phyloP scores from a whole-genome alignment of 2,329 filamentous ascomycete genomes.

The Epichloe coenophiala region DNA sequence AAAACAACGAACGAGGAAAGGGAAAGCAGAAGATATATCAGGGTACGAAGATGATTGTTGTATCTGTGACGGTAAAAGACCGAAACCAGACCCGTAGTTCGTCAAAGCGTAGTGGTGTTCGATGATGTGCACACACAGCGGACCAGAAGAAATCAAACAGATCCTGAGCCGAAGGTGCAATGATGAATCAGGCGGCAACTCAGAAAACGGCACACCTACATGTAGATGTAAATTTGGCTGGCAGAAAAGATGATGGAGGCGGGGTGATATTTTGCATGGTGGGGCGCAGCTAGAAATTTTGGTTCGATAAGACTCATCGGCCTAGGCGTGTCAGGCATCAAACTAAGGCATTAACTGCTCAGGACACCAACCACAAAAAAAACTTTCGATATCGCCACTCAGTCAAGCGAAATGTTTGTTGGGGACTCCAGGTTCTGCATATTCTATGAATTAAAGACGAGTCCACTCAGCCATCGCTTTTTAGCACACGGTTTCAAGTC shows the following conservation, averaged over 20 bases:
- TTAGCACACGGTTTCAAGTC: no score
- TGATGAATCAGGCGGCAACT: conserved; percentile 11
- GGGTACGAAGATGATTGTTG: not conserved
- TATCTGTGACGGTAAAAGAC: not conserved
- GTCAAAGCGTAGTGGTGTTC: not conserved
- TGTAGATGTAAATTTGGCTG: not conserved
- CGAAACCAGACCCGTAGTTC: not conserved
- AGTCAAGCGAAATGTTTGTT: no score
- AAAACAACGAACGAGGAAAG: conserved; percentile 5
- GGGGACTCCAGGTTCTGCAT: no score
- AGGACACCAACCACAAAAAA: not conserved
- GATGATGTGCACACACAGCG: not conserved
- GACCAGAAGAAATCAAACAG: conserved; percentile 3
- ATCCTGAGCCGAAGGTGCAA: conserved; percentile 6
- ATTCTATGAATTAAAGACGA: no score
- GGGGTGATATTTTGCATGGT: conserved; percentile 28
- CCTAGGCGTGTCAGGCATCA: conserved; percentile 19
- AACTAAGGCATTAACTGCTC: conserved; percentile 19
- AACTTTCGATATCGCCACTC: not conserved
- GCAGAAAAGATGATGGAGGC: conserved; percentile 15
- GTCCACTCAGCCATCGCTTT: not conserved
- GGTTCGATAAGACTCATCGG: conserved; percentile 11
- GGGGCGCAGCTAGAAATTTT: conserved; percentile 24
- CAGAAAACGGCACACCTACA: conserved; percentile 4
- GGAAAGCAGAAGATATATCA: not conserved